A percentile compares a stretch with the other conserved stretches of the same genome.
phyloP scores from a whole-genome alignment of 2,329 filamentous ascomycete species.

The Colletotrichum costaricense region DNA sequence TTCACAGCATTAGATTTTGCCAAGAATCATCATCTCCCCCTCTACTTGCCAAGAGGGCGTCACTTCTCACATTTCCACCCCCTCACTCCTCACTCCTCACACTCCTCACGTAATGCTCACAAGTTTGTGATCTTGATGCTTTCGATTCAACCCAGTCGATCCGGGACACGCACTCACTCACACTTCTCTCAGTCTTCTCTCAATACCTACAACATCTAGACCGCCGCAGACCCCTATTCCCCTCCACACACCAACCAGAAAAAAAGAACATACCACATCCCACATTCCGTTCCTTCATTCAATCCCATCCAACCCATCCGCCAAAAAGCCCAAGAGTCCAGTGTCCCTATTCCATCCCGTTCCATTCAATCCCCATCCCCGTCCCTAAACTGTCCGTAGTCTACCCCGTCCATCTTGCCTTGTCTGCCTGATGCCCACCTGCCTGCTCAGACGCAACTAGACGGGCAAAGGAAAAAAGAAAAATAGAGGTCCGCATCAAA shows the following conservation, averaged over 20 bases:
- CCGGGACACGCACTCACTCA: neutral
- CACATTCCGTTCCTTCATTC: conserved; percentile 16
- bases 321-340: neutral
- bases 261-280: neutral
- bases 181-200: too few relatives aligned
- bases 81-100: too few relatives aligned
- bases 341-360: neutral
- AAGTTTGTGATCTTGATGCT: neutral
- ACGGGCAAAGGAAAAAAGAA: neutral
- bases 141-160: conserved; percentile 6
- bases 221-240: neutral
- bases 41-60: neutral
- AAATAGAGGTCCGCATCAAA: neutral
- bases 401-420: neutral
- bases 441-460: conserved; percentile 14
- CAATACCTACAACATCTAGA: neutral
- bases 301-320: neutral
- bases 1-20: neutral
- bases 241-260: neutral
- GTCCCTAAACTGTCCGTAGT: neutral
- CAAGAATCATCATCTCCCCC: neutral
- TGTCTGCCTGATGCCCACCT: conserved; percentile 6
- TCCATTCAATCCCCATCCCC: neutral
- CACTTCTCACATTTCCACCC: neutral
- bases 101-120: neutral